phyloP scores from a whole-genome alignment of 805 yeast genomes.

The Ogataea ramenticola region DNA sequence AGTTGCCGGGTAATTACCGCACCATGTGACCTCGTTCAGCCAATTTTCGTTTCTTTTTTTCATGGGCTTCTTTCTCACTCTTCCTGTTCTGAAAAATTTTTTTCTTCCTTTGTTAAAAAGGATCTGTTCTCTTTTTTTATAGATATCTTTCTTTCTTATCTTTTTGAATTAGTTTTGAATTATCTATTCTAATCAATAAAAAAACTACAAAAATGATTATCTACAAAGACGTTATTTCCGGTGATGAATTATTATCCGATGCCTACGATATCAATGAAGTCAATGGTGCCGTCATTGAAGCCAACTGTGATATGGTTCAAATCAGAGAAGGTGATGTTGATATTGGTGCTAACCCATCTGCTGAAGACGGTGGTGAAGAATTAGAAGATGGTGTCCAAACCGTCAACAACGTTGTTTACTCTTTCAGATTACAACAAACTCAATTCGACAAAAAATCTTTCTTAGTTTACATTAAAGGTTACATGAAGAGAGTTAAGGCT shows the following conservation, averaged over 20 bases:
- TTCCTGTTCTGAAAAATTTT: too few relatives aligned
- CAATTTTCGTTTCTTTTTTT: too few relatives aligned
- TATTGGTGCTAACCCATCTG: constrained; percentile 99
- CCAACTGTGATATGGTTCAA: constrained; percentile 88
- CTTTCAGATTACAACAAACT: constrained; percentile 96
- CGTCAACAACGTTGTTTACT: constrained; percentile 97
- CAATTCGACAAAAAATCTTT: constrained; percentile 96
- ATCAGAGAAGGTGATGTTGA: constrained; percentile 84
- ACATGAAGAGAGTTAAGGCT: constrained; percentile 96
- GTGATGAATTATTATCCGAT: constrained; percentile 94
- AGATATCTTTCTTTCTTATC: neutral
- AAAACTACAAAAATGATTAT: constrained; percentile 25
- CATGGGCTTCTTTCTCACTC: too few relatives aligned
- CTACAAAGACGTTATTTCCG: constrained; percentile 76
- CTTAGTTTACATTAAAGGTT: constrained; percentile 94
- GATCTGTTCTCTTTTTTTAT: too few relatives aligned
- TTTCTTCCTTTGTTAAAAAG: too few relatives aligned
- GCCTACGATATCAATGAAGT: constrained; percentile 89
- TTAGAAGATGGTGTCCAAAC: constrained; percentile 80
- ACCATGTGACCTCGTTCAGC: too few relatives aligned
- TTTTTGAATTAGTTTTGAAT: neutral
- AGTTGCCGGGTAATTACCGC: too few relatives aligned
- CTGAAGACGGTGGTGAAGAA: constrained; percentile 86
- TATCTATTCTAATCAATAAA: neutral
- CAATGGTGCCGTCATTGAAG: constrained; percentile 91